A percentile compares a stretch with the other conserved stretches of the same genome.
Evolutionary conservation across 495 filamentous ascomycete genomes (phyloP).

Genomic region (Podospora australis): DNA sequence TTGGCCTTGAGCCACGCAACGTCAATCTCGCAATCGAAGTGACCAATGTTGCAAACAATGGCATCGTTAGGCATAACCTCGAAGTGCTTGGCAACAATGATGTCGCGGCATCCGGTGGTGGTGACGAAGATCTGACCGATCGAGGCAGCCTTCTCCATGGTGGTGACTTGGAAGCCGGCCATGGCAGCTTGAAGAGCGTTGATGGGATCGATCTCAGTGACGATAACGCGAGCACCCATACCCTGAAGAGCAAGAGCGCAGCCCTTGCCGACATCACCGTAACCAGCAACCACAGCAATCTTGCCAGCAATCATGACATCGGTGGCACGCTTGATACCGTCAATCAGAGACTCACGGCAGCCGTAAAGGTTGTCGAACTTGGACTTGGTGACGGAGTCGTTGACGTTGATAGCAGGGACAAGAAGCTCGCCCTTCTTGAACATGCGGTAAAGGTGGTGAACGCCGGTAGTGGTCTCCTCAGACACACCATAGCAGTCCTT

Average conservation of each 20-base stretch:
- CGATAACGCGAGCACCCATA: conserved; percentile 94
- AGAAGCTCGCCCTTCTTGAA: conserved; percentile 86
- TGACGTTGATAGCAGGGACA: conserved; percentile 97
- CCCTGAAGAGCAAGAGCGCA: conserved; percentile 90
- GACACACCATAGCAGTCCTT: conserved; percentile 96
- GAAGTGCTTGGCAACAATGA: conserved; percentile 87
- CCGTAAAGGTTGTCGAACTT: conserved; percentile 99
- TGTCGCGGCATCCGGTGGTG: conserved; percentile 98
- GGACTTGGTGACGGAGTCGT: conserved; percentile 98
- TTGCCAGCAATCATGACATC: conserved; percentile 99
- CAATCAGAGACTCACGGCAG: conserved; percentile 96
- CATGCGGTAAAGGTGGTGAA: conserved; percentile 99
- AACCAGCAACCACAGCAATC: conserved; percentile 94
- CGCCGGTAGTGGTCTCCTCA: conserved; percentile 99
- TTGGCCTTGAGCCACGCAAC: conserved; percentile 99
- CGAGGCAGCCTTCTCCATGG: conserved; percentile 91
- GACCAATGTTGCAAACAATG: conserved; percentile 99
- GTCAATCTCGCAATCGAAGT: conserved; percentile 99
- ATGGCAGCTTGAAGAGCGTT: conserved; percentile 98
- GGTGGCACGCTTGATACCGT: conserved; percentile 99
- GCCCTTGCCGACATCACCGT: conserved; percentile 98
- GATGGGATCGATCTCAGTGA: conserved; percentile 98
- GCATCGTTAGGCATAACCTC: conserved; percentile 97
- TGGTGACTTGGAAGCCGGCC: conserved; percentile 90
- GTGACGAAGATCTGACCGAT: conserved; percentile 97